Evolutionary conservation across 768 basidiomycete species (phyloP).

Genomic region (Leucocoprinus leucothites): DNA sequence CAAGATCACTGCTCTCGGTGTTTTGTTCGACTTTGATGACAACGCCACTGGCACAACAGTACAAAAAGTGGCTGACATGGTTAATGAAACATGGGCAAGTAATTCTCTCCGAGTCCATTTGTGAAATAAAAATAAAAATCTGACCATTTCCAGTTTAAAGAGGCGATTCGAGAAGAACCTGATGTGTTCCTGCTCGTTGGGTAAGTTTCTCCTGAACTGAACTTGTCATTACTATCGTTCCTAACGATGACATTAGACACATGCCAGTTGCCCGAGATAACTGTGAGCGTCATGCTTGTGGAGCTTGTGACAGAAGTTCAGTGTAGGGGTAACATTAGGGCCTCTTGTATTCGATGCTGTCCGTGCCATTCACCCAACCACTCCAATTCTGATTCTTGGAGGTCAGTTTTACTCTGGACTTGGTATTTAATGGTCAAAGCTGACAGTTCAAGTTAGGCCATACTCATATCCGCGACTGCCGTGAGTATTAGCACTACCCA

Average conservation of each 20-base stretch:
- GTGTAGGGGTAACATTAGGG: slow-evolving; percentile 39
- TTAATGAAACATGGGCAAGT: slow-evolving; percentile 68
- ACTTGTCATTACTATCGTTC: no score
- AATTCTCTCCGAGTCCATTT: slow-evolving; percentile 20
- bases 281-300: slow-evolving; percentile 36
- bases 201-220: slow-evolving; percentile 28
- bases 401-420: slow-evolving; percentile 29
- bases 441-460: slow-evolving; percentile 43
- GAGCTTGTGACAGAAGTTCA: no score
- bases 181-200: slow-evolving; percentile 79
- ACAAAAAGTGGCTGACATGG: slow-evolving; percentile 70
- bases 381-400: slow-evolving; percentile 83
- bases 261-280: slow-evolving; percentile 77
- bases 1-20: slow-evolving; percentile 75
- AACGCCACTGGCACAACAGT: slow-evolving; percentile 73
- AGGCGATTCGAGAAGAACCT: slow-evolving; percentile 77
- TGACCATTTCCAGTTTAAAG: slow-evolving; percentile 50
- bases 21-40: slow-evolving; percentile 73
- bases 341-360: slow-evolving; percentile 70
- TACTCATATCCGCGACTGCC: slow-evolving; percentile 77
- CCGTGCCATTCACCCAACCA: slow-evolving; percentile 65
- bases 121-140: neutral
- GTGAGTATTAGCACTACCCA: slow-evolving; percentile 31
- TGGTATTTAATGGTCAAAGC: neutral
- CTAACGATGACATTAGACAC: slow-evolving; percentile 44